Evolutionary conservation across 768 basidiomycete genomes (phyloP).

Genomic region (Lactarius sanguifluus): DNA sequence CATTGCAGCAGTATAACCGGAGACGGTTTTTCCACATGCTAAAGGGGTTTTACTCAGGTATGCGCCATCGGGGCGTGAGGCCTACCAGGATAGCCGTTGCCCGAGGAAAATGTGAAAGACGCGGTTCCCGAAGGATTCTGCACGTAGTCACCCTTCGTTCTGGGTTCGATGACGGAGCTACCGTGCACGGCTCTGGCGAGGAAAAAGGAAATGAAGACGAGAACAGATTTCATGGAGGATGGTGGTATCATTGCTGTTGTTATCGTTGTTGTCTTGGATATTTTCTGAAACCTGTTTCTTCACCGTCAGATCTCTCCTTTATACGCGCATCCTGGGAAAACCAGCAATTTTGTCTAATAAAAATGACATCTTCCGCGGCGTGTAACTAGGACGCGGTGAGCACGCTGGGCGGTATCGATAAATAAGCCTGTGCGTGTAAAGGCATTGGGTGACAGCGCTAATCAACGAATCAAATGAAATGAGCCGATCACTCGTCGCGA

Average conservation of each 20-base stretch:
- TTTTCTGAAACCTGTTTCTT: background rate
- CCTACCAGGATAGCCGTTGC: slow-evolving; percentile 52
- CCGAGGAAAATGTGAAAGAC: slow-evolving; percentile 56
- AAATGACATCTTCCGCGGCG: background rate
- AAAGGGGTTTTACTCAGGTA: slow-evolving; percentile 22
- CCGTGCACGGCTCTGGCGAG: background rate
- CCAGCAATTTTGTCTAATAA: background rate
- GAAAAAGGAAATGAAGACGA: background rate
- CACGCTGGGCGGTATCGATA: background rate
- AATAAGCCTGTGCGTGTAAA: background rate
- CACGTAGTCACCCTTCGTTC: slow-evolving; percentile 50
- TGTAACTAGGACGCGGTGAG: background rate
- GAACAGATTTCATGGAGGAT: slow-evolving; percentile 8
- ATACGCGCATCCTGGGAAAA: background rate
- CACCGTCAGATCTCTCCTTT: background rate
- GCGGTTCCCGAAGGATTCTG: slow-evolving; percentile 52
- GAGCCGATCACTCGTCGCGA: too few species aligned
- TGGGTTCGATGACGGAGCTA: background rate
- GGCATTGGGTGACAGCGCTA: background rate
- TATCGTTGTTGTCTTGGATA: background rate
- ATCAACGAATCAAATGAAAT: background rate
- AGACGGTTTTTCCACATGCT: slow-evolving; percentile 53
- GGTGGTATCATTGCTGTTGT: background rate
- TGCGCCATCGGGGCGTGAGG: background rate
- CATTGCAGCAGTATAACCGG: slow-evolving; percentile 58